Evolutionary conservation across 768 basidiomycete species (phyloP), one percentile per base, ranked within the genome.

Genomic region (Mycena kentingensis): DNA sequence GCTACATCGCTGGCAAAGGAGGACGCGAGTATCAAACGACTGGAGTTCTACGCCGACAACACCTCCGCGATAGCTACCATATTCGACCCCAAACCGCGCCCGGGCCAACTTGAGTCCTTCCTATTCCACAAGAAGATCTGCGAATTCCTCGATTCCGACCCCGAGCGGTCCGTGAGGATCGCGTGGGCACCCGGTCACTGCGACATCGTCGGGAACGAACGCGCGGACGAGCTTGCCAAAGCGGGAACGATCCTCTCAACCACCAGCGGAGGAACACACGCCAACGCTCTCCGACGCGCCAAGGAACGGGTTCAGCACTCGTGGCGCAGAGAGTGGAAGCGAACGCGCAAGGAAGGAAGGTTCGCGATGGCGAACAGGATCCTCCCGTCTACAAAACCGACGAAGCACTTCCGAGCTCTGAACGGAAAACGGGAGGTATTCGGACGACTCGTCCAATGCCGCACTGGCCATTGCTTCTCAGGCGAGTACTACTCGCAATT

Each of bases 181-280:
- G 24, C 49, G 34, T 65, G 64, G 66, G 61, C 54, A 35, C 63
- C 65, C 15, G 52, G 65, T 18, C 63, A 64, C 34, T 31, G 26
- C 13, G 56, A 52, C 16, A 55, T 63, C n/a, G 1, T 12, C 13
- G 67, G 62, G 13, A 65, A 65, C 31, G 62, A 65, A 19, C 25
- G 55, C 12, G 65, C 57, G 2, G 63, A 67, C 27, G 27, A 52
- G 28, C 56, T 67, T 0, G 67, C 67, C 10, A 68, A 67, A 42
- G 19, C 49, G 51, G 63, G 60, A 15, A 60, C 57, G 2, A 15
- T 27, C 3, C 55, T 57, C 3, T 32, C 44, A 5, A 22, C 44
- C 18, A 34, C 45, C 5, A 16, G 54, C 5, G 24, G 24, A 8
- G 35, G 41, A 13, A 59, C 61, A 6, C 46, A 55, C 16, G 26